Evolutionary conservation across 148 eudicot genomes (phyloP).

Genomic region (Bassia scoparia): DNA sequence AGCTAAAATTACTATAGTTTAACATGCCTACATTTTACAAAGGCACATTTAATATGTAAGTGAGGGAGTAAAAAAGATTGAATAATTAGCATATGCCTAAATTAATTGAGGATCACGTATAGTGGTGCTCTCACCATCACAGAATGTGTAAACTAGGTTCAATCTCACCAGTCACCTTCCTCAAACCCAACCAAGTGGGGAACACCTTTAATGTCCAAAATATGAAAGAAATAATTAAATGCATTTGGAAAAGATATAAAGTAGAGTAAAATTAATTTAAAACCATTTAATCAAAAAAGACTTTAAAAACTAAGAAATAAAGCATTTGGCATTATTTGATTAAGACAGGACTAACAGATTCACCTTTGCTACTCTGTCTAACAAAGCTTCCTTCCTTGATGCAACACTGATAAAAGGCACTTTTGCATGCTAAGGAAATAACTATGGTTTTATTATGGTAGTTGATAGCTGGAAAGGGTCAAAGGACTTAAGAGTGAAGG

Average conservation of each 20-base stretch:
- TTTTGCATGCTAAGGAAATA: slow-evolving; percentile 14
- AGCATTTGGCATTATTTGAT: slow-evolving; percentile 25
- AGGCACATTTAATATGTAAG: no score
- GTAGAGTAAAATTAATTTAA: slow-evolving; percentile 3
- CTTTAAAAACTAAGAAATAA: not conserved
- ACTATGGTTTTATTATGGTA: slow-evolving; percentile 9
- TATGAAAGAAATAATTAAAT: not conserved
- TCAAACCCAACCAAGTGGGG: not conserved
- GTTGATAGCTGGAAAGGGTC: slow-evolving; percentile 27
- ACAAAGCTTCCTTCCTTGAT: slow-evolving; percentile 24
- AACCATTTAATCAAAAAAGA: not conserved
- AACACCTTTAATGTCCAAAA: not conserved
- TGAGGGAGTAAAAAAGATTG: no score
- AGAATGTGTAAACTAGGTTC: not conserved
- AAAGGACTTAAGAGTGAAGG: not conserved
- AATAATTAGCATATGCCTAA: no score
- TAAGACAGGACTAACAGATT: slow-evolving; percentile 18
- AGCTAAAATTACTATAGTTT: no score
- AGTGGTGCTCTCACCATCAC: not conserved
- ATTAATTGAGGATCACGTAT: not conserved
- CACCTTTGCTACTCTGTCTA: slow-evolving; percentile 3
- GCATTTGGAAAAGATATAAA: slow-evolving; percentile 10
- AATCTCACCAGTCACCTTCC: not conserved
- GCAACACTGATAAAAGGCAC: slow-evolving; percentile 12
- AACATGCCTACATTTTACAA: no score